Evolutionary conservation across 2,329 filamentous ascomycete species (phyloP), one percentile per base, ranked within the genome.

Genomic region (Cytospora leucostoma): DNA sequence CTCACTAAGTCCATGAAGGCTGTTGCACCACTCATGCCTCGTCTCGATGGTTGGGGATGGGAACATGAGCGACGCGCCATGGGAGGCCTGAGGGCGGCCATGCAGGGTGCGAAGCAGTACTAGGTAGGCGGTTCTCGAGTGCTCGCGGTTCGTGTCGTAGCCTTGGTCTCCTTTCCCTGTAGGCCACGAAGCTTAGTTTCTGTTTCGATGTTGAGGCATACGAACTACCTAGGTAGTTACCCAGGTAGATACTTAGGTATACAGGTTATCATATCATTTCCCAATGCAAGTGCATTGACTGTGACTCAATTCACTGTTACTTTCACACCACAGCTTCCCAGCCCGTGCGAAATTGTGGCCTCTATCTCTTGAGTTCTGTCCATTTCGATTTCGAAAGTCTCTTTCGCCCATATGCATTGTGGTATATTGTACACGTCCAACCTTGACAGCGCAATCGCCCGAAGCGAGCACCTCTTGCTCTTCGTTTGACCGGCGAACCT

Each of bases 21-120:
- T 7, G 49, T 49, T 13, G 7, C 53, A n/a, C 51, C 53, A 3
- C 13, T 56, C 38, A 38, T 62, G 54, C 37, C 60, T 19, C 60
- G 34, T 33, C 53, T 32, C 19, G 66, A 63, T 15, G 60, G 62
- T 8, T 66, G 66, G 27, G 56, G 67, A 50, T 52, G 53, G 15
- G 67, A 52, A 40, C 51, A 60, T 17, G 62, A 68, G 53, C 62
- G 58, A n/a, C 62, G 62, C 52, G 57, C 57, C 27, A 27, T 61
- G 57, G 17, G 60, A 67, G 32, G 63, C 61, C 33, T 32, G 1
- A 65, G 53, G 59, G 67, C 63, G 13, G 58, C 59, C 1, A 56
- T 50, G 33, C 58, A 56, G 1, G 50, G 61, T 19, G 34, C 52
- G 35, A 37, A 6, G 35, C 35, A 37, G 8, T n/a, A 44, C n/a